Conservation (phyloP, 2,329 filamentous ascomycete species). For the Paecilomyces fulvus region DNA sequence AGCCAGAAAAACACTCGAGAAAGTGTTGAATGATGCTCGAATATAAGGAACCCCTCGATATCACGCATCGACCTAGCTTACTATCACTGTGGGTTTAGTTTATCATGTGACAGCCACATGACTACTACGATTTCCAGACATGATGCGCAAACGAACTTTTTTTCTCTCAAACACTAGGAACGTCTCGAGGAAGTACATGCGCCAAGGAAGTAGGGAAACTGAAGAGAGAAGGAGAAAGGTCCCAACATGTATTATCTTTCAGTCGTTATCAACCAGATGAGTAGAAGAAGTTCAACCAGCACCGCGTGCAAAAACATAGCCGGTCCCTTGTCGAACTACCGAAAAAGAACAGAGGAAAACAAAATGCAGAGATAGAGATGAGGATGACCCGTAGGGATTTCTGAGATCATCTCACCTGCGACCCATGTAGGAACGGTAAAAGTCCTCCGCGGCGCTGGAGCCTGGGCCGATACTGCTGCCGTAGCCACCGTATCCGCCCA, state of each 20-base stretch:
- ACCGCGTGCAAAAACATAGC: background rate
- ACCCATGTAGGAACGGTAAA: constrained; percentile 81
- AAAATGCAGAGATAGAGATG: background rate
- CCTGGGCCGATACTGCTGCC: constrained; percentile 39
- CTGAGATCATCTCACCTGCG: constrained; percentile 42
- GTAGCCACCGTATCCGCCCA: constrained; percentile 24
- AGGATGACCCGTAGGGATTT: background rate
- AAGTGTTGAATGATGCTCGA: too few relatives aligned
- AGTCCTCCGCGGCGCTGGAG: constrained; percentile 70
- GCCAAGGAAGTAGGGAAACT: background rate
- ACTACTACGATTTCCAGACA: background rate
- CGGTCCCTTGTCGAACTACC: background rate
- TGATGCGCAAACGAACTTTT: background rate
- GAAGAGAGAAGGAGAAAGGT: background rate
- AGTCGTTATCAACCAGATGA: background rate
- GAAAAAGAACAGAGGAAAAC: constrained; percentile 2
- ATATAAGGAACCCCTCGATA: too few relatives aligned
- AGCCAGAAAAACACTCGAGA: too few relatives aligned
- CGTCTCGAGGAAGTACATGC: background rate
- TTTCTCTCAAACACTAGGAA: background rate
- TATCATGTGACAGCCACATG: background rate
- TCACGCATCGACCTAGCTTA: background rate
- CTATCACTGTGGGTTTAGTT: too few relatives aligned
- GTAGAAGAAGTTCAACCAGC: background rate
- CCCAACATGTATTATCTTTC: background rate